These are phyloP conservation scores for Aphanomyces stellatus DNA, from an alignment of 352 stramenopile species.

Conservation along the genomic window DNA sequence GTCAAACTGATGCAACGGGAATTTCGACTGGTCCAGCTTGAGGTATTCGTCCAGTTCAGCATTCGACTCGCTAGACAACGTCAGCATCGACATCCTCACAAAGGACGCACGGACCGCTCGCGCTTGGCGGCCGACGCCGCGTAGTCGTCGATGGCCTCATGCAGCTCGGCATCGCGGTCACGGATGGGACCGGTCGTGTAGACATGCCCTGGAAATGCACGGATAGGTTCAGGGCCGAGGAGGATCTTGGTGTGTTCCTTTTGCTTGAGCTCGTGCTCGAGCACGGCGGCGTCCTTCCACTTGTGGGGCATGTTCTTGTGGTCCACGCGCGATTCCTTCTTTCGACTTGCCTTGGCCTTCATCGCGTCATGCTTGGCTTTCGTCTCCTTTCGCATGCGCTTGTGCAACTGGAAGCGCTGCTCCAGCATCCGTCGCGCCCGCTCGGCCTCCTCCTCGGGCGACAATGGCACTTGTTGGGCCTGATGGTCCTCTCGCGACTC, in stretches of 20 bases:
- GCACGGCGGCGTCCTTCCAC: conserved; percentile 67
- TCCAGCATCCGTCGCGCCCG: conserved; percentile 26
- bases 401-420: conserved; percentile 69
- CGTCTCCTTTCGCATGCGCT: conserved; percentile 61
- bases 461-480: neutral
- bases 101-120: too few species aligned
- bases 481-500: too few species aligned
- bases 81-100: too few species aligned
- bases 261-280: conserved; percentile 53
- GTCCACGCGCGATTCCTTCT: conserved; percentile 48
- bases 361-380: conserved; percentile 38
- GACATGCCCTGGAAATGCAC: conserved; percentile 47
- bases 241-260: conserved; percentile 44
- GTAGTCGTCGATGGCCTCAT: neutral
- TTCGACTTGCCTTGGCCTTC: conserved; percentile 24
- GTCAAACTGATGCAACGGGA: conserved; percentile 87
- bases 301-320: conserved; percentile 81
- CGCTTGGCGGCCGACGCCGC: conserved; percentile 17
- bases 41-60: conserved; percentile 57
- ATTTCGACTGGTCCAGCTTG: conserved; percentile 86
- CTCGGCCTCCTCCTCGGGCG: conserved; percentile 20
- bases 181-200: conserved; percentile 25
- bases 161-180: conserved; percentile 4
- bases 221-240: conserved; percentile 35
- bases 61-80: neutral